A percentile compares a stretch with the other conserved stretches of the same genome.
These are phyloP conservation scores for Pyrus bretschneideri DNA, from an alignment of 306 rosid species.

Conservation along the genomic window DNA sequence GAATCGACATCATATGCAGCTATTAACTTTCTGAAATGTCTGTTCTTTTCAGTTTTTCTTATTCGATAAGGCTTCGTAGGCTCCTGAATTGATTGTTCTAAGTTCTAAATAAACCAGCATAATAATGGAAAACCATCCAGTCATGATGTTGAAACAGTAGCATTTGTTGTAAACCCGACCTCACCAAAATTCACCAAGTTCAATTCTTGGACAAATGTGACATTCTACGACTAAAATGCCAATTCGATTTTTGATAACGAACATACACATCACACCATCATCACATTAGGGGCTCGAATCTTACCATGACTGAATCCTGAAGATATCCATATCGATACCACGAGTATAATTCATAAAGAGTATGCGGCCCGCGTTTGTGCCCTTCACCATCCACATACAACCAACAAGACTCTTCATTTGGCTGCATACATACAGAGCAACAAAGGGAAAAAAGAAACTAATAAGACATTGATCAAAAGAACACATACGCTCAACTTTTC, in stretches of 20 bases:
- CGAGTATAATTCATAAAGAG: conserved; percentile 59
- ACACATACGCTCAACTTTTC: neutral
- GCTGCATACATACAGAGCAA: conserved; percentile 23
- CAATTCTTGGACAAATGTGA: neutral
- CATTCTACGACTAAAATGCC: neutral
- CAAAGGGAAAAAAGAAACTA: neutral
- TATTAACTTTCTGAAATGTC: neutral
- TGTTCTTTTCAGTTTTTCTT: neutral
- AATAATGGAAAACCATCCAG: neutral
- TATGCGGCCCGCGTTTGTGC: conserved; percentile 71
- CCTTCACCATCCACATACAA: conserved; percentile 69
- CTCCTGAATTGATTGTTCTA: neutral
- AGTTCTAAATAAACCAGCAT: neutral
- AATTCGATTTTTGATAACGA: neutral
- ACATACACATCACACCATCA: conserved; percentile 6
- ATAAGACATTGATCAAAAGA: conserved; percentile 1
- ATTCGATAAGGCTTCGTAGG: neutral
- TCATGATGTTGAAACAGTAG: neutral
- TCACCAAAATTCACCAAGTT: neutral
- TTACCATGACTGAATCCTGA: conserved; percentile 62
- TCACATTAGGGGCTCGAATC: conserved; percentile 12
- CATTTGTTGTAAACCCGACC: neutral
- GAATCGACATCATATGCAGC: neutral
- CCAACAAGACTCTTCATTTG: conserved; percentile 64
- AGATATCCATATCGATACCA: conserved; percentile 77